Evolutionary conservation across 768 basidiomycete species (phyloP).

Genomic region (Brasilioporus rufonigricans): DNA sequence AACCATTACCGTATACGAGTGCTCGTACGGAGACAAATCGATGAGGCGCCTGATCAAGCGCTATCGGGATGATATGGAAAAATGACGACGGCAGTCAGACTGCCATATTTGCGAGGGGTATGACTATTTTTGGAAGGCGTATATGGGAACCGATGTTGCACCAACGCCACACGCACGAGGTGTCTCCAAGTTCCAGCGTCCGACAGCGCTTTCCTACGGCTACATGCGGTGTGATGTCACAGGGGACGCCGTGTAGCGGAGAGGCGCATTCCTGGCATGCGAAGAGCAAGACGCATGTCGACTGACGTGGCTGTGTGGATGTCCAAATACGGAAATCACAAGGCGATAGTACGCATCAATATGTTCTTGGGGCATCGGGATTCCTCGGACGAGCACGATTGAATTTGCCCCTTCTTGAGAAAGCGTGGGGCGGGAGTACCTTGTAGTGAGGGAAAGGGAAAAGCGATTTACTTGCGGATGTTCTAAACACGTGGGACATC

Average conservation of each 20-base stretch:
- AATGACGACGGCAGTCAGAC: neutral
- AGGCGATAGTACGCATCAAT: slow-evolving; percentile 18
- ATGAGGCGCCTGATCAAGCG: neutral
- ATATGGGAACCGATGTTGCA: neutral
- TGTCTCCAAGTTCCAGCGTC: neutral
- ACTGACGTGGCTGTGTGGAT: slow-evolving; percentile 4
- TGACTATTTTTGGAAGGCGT: neutral
- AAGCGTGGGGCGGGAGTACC: neutral
- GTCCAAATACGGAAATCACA: slow-evolving; percentile 10
- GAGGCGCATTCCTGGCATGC: neutral
- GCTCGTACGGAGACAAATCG: neutral
- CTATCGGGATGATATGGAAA: neutral
- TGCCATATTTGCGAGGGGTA: neutral
- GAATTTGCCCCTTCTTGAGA: neutral
- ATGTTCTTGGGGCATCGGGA: slow-evolving; percentile 5
- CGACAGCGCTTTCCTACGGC: neutral
- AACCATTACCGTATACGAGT: neutral
- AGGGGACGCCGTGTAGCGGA: neutral
- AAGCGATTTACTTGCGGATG: neutral
- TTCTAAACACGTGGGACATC: slow-evolving; percentile 8
- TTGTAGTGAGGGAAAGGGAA: neutral
- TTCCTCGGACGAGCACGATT: slow-evolving; percentile 10
- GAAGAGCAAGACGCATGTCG: neutral
- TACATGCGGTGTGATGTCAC: neutral
- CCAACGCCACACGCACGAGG: slow-evolving; percentile 4